Base-by-base conservation (phyloP, 2,329 filamentous ascomycete genomes). In the Sporothrix humicola region DNA sequence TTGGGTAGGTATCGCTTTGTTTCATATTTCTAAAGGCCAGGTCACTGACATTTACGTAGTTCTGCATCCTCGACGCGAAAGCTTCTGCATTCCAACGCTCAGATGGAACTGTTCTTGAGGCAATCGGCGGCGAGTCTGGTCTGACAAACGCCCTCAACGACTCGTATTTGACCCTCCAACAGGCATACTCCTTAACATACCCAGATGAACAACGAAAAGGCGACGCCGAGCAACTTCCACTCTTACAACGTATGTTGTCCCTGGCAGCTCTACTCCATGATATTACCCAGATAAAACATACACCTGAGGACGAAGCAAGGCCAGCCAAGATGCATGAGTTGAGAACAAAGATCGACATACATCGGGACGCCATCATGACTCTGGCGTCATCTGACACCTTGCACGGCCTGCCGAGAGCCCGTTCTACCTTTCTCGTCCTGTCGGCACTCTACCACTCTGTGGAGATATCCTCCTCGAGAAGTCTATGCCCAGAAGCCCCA, bases 181-280 rank as follows among this genome's bases (percentile, higher is more conserved):
- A 70, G n/a, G 68, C 68, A n/a, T 70, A 70, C 68, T 58, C 52
- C 10, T 52, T 70, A 10, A 70, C 68, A 8, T 70, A 70, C 52
- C 68, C 68, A 1, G 68, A 58, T 31, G 68, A 70, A 6, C 68
- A 70, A n/a, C 68, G 68, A 3, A 58, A 59, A 8, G 68, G 68
- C 10, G 68, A 70, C 13, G 68, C 31, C 0, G 68, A 70, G n/a
- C 68, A 70, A n/a, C 52, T 70, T 12, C 68, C 68, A n/a, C n/a
- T 70, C 1, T n/a, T 70, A 4, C 46, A 70, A 26, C 31, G 68
- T 0, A 70, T 70, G 68, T 50, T 70, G 1, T 58, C 26, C 2
- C 52, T 70, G 4, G 52, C 68, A 0, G 52, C 46, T 1, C 52
- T 70, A 0, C 42, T 70, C 1, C 52, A 70, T 10, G 68, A 70